Conservation (phyloP, 2,329 filamentous ascomycete genomes). For the Myriosclerotinia duriaeana region DNA sequence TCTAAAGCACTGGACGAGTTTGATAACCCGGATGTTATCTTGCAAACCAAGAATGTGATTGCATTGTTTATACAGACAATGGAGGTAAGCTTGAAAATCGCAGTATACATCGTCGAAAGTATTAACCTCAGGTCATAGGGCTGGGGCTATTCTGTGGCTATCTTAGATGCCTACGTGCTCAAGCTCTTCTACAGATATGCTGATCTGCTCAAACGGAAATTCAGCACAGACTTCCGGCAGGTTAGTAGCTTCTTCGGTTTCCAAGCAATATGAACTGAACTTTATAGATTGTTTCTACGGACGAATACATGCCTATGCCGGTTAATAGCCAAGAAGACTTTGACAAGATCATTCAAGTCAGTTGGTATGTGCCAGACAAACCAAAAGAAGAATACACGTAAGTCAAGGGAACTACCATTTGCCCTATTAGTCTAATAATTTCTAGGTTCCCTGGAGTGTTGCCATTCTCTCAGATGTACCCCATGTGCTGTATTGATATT, state of each 20-base stretch:
- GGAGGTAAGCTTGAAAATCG: conserved; percentile 62
- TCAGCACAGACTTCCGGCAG: conserved; percentile 95
- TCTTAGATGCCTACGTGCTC: conserved; percentile 82
- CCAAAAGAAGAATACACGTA: conserved; percentile 70
- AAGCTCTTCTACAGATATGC: conserved; percentile 87
- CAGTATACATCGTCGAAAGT: neutral
- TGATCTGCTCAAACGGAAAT: conserved; percentile 82
- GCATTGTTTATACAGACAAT: conserved; percentile 97
- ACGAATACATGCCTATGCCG: conserved; percentile 99
- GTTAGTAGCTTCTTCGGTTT: conserved; percentile 44
- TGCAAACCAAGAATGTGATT: conserved; percentile 94
- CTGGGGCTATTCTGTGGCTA: conserved; percentile 83
- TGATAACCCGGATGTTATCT: conserved; percentile 81
- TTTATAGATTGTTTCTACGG: conserved; percentile 71
- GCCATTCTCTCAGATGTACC: conserved; percentile 99
- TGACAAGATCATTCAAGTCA: conserved; percentile 92
- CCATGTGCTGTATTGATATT: conserved; percentile 96
- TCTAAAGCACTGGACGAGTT: conserved; percentile 74
- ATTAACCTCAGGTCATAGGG: conserved; percentile 52
- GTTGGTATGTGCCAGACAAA: conserved; percentile 90
- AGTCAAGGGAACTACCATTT: neutral
- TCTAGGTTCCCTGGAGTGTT: conserved; percentile 86
- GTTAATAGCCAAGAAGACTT: conserved; percentile 90
- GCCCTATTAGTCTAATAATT: conserved; percentile 11
- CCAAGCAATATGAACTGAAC: conserved; percentile 24